Percentiles rank a stretch among this genome's conserved stretches.
These are phyloP conservation scores for Nyssa sinensis DNA, from an alignment of 148 eudicot genomes.

Conservation along the genomic window DNA sequence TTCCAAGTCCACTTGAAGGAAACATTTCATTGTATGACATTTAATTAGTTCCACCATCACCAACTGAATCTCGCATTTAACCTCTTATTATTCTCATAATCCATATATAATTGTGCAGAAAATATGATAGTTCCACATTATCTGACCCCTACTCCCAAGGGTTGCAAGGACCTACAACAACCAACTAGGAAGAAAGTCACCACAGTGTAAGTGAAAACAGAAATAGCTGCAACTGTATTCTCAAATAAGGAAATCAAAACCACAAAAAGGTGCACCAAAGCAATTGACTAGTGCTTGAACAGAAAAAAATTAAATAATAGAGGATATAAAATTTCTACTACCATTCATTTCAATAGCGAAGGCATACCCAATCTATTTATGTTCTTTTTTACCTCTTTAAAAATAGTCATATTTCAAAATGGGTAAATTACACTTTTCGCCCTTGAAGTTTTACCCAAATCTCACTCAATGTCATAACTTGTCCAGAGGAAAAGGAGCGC, in stretches of 20 bases:
- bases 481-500: too few species aligned
- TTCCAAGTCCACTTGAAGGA: conserved; percentile 29
- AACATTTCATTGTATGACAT: conserved; percentile 23
- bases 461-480: too few species aligned
- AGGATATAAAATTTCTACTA: too few species aligned
- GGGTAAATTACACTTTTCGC: too few species aligned
- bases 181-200: neutral
- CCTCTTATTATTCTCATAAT: conserved; percentile 2
- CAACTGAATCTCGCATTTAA: conserved; percentile 20
- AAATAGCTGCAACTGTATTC: neutral
- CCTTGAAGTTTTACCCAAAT: too few species aligned
- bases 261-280: neutral
- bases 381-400: neutral
- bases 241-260: neutral
- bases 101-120: neutral
- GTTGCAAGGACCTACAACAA: neutral
- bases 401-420: too few species aligned
- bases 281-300: neutral
- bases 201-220: neutral
- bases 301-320: too few species aligned
- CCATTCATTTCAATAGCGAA: too few species aligned
- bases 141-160: neutral
- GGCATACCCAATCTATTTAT: neutral
- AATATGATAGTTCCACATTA: neutral
- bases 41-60: conserved; percentile 24